Evolutionary conservation across 768 basidiomycete species (phyloP).

Genomic region (Pleurotus tuoliensis): DNA sequence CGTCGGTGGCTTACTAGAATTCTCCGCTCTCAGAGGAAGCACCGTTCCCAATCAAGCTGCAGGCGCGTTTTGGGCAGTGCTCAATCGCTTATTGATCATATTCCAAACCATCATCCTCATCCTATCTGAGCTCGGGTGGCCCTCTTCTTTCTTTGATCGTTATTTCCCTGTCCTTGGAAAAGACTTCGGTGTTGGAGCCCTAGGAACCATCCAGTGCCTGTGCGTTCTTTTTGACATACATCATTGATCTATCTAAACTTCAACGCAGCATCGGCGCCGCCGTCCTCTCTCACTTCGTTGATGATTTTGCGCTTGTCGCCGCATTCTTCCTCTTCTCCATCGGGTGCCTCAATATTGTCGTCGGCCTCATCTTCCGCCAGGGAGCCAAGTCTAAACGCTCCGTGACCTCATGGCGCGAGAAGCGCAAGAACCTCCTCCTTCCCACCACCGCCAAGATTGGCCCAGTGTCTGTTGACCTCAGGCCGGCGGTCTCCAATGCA

Average conservation of each 20-base stretch:
- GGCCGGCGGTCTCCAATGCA: constrained; percentile 20
- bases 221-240: constrained; percentile 29
- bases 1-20: not conserved
- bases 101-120: constrained; percentile 76
- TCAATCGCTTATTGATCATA: constrained; percentile 81
- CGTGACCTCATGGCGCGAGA: constrained; percentile 62
- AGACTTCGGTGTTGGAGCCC: constrained; percentile 80
- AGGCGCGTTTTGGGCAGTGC: constrained; percentile 88
- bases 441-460: constrained; percentile 33
- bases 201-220: constrained; percentile 87
- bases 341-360: constrained; percentile 78
- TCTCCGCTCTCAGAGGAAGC: constrained; percentile 43
- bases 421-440: constrained; percentile 54
- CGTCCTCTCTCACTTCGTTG: constrained; percentile 73
- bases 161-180: constrained; percentile 90
- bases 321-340: constrained; percentile 83
- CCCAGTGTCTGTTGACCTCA: constrained; percentile 29
- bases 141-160: constrained; percentile 72
- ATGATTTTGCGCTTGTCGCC: constrained; percentile 81
- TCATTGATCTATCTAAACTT: not conserved
- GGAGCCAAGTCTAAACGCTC: constrained; percentile 62
- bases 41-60: constrained; percentile 94
- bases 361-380: constrained; percentile 78
- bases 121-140: constrained; percentile 78
- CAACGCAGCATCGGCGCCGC: constrained; percentile 55